These are phyloP conservation scores for Poa pratensis DNA, from an alignment of 176 grass and related monocot species.

Conservation along the genomic window DNA sequence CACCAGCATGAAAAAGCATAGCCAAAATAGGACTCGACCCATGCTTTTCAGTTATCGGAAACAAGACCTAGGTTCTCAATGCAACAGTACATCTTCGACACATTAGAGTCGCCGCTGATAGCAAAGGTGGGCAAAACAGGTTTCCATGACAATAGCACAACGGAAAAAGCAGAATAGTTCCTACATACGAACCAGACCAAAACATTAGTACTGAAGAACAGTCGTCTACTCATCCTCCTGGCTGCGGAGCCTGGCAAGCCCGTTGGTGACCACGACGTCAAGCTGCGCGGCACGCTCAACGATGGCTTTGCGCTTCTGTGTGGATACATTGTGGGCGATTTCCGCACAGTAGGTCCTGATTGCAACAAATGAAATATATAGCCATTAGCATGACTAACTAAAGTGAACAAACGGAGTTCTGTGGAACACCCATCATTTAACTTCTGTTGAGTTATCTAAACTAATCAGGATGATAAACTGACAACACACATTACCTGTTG, in stretches of 20 bases:
- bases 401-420: neutral
- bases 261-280: constrained; percentile 79
- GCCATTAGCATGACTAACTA: neutral
- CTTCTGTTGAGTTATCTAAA: neutral
- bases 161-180: neutral
- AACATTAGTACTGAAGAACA: constrained; percentile 20
- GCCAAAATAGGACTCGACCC: neutral
- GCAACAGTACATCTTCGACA: neutral
- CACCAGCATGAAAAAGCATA: neutral
- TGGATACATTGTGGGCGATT: constrained; percentile 67
- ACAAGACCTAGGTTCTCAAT: neutral
- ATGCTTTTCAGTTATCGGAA: neutral
- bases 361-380: neutral
- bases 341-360: constrained; percentile 75
- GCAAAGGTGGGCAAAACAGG: constrained; percentile 26
- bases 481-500: constrained; percentile 49
- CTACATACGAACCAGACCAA: constrained; percentile 34
- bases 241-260: constrained; percentile 71
- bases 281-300: constrained; percentile 75
- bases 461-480: neutral
- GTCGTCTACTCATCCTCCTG: constrained; percentile 67
- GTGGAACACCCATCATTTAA: neutral
- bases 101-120: constrained; percentile 10
- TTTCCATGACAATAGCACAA: constrained; percentile 6
- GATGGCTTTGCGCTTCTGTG: constrained; percentile 73